Evolutionary conservation across 2,329 filamentous ascomycete species (phyloP), one percentile per base, ranked within the genome.

Genomic region (Malbranchea cinnamomea): DNA sequence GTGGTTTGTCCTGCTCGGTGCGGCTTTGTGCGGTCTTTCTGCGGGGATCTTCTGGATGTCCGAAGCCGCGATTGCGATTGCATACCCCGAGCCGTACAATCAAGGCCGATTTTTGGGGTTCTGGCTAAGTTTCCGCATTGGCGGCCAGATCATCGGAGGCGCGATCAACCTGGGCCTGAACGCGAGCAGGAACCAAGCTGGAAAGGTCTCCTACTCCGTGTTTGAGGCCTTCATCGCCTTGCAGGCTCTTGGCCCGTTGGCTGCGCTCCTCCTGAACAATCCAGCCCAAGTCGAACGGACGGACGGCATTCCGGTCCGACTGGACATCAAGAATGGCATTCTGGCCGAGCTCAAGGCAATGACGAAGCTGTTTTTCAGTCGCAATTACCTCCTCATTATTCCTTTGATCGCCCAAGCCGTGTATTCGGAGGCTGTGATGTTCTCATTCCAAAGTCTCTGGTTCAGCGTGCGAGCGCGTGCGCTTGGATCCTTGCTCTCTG

Each of bases 21-120:
- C 74, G 1, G 74, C 74, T 0, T 56, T 77, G 0, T 82, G 77
- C 38, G 77, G 77, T 11, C 62, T 80, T 18, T 74, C 71, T 0
- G 77, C 78, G 0, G 78, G 78, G 0, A 60, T 82, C 0, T 82
- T 82, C 50, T 83, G 78, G 78, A 74, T 74, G 61, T 70, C 76
- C 0, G 78, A 83, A 51, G 74, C 74, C 1, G 76, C 78, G 0
- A 78, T 83, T 33, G 76, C 76, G 0, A 67, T 82, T 12, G 64
- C 71, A 0, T 83, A 83, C 39, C 76, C 77, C 0, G 77, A 82
- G 41, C 74, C 75, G 0, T 71, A 68, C 45, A 78, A 78, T 27
- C 65, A 68, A 31, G 74, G 73, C 0, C 65, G 65, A 10, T 69
- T 72, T 11, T 55, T 82, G 0, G 77, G 74, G 0, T 73, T 76